Base-by-base conservation (phyloP, 1,284 basidiomycete species). In the Leucoagaricus sp. region DNA sequence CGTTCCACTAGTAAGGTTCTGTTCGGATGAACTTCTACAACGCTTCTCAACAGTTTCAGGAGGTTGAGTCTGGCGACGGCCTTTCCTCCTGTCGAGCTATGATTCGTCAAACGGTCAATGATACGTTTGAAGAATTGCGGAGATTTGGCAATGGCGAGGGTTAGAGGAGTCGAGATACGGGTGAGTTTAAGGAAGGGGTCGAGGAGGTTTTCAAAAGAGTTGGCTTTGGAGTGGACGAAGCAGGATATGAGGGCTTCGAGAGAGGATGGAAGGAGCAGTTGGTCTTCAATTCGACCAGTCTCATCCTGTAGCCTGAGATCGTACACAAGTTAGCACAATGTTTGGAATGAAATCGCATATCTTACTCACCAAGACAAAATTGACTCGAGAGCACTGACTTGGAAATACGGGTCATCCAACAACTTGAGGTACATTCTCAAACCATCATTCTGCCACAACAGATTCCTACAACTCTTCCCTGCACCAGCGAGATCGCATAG, bases 401-500 rank as follows among this genome's bases (percentile, higher is more conserved):
- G 93, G 86, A 98, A 99, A 75, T 97, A 98, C 0, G 94, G 91
- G 67, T 99, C 96, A 38, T 88, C 85, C 44, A 98, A 77, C 29
- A 99, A 79, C 60, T 85, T 83, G 59, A 97, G 75, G 68, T 98
- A 99, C 76, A 98, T 76, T 48, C 72, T 68, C 44, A 96, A 74
- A 29, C 93, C 93, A 63, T 93, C 86, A 63, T 94, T 87, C 67
- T 95, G 91, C 94, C 94, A 95, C 49, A 97, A 73, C 51, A 95
- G 67, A 40, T 87, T 89, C 31, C 95, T 81, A 65, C 93, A 94
- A 52, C 87, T 91, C 77, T 96, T 97, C 51, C 94, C 93, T 1
- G 95, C 93, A 69, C 91, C 93, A 1, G 94, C 93, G 44, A 98
- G 82, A 68, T 98, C 96, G 72, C 96, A 98, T 7, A 99, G 79